A percentile compares a stretch with the other conserved stretches of the same genome.
Evolutionary conservation across 2,329 filamentous ascomycete species (phyloP).

Genomic region (Trichoderma koningiopsis): DNA sequence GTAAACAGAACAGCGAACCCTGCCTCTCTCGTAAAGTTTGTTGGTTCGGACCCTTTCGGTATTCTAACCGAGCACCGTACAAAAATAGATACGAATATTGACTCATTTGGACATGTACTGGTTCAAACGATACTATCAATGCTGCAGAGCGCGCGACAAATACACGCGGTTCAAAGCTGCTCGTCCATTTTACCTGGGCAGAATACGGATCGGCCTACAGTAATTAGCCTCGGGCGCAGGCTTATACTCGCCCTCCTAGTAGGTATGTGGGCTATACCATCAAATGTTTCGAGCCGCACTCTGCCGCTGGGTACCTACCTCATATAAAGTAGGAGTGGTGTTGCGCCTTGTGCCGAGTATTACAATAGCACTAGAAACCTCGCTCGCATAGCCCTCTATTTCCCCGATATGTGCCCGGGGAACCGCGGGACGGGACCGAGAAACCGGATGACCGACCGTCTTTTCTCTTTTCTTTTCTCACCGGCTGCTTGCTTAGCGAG

Average conservation of each 20-base stretch:
- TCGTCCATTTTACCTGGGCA: neutral
- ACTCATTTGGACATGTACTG: neutral
- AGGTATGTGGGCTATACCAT: neutral
- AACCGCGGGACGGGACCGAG: neutral
- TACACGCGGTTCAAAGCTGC: neutral
- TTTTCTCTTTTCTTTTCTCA: too few relatives aligned
- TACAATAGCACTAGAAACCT: conserved; percentile 6
- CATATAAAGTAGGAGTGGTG: neutral
- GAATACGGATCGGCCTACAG: neutral
- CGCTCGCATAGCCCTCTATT: neutral
- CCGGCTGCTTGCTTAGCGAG: neutral
- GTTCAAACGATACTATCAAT: neutral
- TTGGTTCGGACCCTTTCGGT: too few relatives aligned
- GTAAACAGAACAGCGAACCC: neutral
- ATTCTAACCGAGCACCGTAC: too few relatives aligned
- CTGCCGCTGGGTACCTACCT: neutral
- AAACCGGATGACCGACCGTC: neutral
- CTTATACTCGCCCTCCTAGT: neutral
- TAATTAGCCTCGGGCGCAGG: neutral
- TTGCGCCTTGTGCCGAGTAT: neutral
- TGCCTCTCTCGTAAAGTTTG: neutral
- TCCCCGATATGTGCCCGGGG: conserved; percentile 8
- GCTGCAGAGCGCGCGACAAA: neutral
- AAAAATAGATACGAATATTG: too few relatives aligned
- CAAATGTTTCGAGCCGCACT: conserved; percentile 2